Base-by-base conservation (phyloP, 2,329 filamentous ascomycete genomes). In the Penicillium decumbens region DNA sequence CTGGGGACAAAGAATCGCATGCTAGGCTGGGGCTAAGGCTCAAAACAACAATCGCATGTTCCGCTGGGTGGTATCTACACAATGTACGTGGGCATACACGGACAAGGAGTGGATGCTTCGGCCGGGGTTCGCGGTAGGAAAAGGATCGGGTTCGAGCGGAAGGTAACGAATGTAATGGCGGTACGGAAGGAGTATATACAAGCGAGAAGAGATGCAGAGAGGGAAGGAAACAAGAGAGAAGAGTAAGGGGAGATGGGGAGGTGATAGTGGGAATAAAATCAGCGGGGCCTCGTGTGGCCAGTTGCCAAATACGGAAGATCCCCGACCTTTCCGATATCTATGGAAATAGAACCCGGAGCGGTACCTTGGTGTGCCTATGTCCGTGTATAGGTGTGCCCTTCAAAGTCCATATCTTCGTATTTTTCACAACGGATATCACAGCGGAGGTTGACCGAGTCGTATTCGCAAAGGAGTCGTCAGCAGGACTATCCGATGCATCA, bases 241-340 rank as follows among this genome's bases (percentile, higher is more conserved):
- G 10, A 27, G 23, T 8, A 27, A 25, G 23, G 24, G 23, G 41
- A 35, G 41, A 25, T 23, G 23, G 38, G 41, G 37, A 33, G 27
- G 38, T 38, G 29, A 41, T 41, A 32, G 45, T 20, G 35, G 30
- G 46, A 43, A 35, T 23, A 24, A 15, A 53, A 45, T 37, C n/a
- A 47, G 38, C 33, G 33, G 27, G 13, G 41, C 37, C 48, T 48
- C 54, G 43, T 50, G 54, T 53, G 54, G 54, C 27, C 47, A 54
- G 30, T 52, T 56, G 39, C 54, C 51, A 28, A 13, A 50, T 54
- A 28, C 7, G 28, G 50, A 38, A 42, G 43, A 41, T 24, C 42
- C 33, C 47, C 43, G 43, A 45, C 35, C 18, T 8, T 37, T 30
- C 47, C 49, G 45, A 41, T 18, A 28, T 15, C 32, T 8, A 18